Evolutionary conservation across 805 yeast species (phyloP).

Genomic region (Kazachstania bromeliacearum): DNA sequence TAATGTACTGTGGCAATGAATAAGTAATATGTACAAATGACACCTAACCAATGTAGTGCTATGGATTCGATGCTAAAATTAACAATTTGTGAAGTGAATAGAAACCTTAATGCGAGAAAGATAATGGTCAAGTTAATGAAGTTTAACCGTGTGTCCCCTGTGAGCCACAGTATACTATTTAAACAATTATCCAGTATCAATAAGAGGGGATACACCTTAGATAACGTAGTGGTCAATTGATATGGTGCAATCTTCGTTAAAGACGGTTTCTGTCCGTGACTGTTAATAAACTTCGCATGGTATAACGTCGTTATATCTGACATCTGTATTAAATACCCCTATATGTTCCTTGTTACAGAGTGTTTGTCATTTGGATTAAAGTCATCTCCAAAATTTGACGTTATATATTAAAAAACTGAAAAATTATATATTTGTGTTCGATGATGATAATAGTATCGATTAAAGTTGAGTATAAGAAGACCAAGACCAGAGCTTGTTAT

Average conservation of each 20-base stretch:
- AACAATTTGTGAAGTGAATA: constrained; percentile 2
- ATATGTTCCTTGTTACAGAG: not conserved
- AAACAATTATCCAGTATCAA: constrained; percentile 20
- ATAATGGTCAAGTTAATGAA: constrained; percentile 19
- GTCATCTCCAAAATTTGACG: not conserved
- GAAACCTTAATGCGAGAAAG: constrained; percentile 9
- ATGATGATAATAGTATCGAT: not conserved
- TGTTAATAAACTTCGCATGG: constrained; percentile 13
- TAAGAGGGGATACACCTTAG: constrained; percentile 22
- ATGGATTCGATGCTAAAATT: not conserved
- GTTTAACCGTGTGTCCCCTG: constrained; percentile 20
- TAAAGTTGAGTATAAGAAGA: too few relatives aligned
- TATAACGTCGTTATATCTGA: not conserved
- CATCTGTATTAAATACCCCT: not conserved
- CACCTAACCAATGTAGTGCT: constrained; percentile 16
- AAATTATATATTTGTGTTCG: not conserved
- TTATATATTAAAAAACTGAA: not conserved
- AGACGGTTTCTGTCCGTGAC: constrained; percentile 17
- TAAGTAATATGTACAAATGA: constrained; percentile 11
- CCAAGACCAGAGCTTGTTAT: constrained; percentile 4
- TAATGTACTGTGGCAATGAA: constrained; percentile 14
- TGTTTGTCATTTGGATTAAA: not conserved
- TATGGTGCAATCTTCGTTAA: constrained; percentile 17
- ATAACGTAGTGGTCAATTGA: constrained; percentile 15
- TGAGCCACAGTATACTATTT: constrained; percentile 23